These are phyloP conservation scores for Phaseolus lunatus DNA, from an alignment of 306 rosid genomes.

Conservation along the genomic window DNA sequence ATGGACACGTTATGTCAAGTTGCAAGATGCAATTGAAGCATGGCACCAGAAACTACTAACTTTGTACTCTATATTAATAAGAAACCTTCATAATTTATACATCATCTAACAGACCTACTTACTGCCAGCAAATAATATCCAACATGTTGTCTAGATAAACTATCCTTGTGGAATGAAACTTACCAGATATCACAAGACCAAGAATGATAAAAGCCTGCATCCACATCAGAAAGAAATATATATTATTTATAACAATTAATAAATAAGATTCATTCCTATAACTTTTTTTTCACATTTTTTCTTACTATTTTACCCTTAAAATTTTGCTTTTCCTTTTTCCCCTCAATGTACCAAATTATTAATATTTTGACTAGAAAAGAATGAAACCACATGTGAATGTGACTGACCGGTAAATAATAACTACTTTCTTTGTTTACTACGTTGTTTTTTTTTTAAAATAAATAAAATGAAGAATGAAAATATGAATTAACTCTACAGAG, in stretches of 20 bases:
- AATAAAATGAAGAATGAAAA: too few species aligned
- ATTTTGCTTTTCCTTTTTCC: too few species aligned
- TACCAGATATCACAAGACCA: constrained; percentile 79
- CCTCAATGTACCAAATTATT: too few species aligned
- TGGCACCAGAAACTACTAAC: neutral
- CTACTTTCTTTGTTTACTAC: too few species aligned
- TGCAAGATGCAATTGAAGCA: neutral
- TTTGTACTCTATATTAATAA: neutral
- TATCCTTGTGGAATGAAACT: constrained; percentile 45
- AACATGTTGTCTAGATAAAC: neutral
- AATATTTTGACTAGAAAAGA: too few species aligned
- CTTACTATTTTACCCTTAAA: too few species aligned
- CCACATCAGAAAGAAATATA: constrained; percentile 46
- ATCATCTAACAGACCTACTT: constrained; percentile 26
- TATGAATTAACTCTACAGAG: too few species aligned
- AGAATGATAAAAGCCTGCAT: constrained; percentile 80
- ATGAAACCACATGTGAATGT: too few species aligned
- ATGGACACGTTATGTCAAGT: constrained; percentile 10
- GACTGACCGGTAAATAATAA: too few species aligned
- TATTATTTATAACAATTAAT: neutral
- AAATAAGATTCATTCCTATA: too few species aligned
- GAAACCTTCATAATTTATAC: neutral
- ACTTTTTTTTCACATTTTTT: too few species aligned
- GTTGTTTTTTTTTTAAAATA: too few species aligned
- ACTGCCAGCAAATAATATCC: constrained; percentile 18